Percentiles rank a stretch among this genome's conserved stretches.
Conservation (phyloP, 2,329 filamentous ascomycete species). For the Stachybotrys echinatus region DNA sequence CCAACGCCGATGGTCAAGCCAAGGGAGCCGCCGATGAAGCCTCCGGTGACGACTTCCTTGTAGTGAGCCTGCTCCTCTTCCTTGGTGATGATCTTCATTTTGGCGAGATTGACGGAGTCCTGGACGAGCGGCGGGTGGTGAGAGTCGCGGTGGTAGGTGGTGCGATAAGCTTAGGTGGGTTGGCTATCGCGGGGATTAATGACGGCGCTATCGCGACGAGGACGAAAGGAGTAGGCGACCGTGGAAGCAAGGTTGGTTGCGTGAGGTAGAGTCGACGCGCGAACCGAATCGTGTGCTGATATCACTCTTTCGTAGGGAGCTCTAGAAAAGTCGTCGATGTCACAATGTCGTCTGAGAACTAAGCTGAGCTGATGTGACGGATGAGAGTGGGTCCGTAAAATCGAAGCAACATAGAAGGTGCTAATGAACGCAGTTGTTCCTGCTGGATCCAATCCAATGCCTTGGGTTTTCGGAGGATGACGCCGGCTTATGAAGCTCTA, state of each 20-base stretch:
- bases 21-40: slow-evolving; percentile 63
- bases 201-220: too few relatives aligned
- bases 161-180: background rate
- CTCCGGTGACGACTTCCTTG: slow-evolving; percentile 72
- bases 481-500: background rate
- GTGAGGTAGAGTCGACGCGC: too few relatives aligned
- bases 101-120: background rate
- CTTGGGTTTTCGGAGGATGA: too few relatives aligned
- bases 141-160: background rate
- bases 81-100: slow-evolving; percentile 92
- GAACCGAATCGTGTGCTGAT: too few relatives aligned
- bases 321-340: slow-evolving; percentile 9
- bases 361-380: background rate
- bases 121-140: background rate
- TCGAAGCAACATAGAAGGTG: too few relatives aligned
- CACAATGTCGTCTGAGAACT: slow-evolving; percentile 8
- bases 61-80: slow-evolving; percentile 90
- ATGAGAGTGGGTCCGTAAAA: background rate
- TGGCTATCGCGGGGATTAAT: background rate
- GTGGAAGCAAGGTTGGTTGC: too few relatives aligned
- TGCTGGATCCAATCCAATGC: background rate
- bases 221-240: background rate
- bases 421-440: too few relatives aligned
- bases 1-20: slow-evolving; percentile 63
- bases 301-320: too few relatives aligned